Conservation (phyloP, 306 rosid genomes). For the Dalbergia cultrata region DNA sequence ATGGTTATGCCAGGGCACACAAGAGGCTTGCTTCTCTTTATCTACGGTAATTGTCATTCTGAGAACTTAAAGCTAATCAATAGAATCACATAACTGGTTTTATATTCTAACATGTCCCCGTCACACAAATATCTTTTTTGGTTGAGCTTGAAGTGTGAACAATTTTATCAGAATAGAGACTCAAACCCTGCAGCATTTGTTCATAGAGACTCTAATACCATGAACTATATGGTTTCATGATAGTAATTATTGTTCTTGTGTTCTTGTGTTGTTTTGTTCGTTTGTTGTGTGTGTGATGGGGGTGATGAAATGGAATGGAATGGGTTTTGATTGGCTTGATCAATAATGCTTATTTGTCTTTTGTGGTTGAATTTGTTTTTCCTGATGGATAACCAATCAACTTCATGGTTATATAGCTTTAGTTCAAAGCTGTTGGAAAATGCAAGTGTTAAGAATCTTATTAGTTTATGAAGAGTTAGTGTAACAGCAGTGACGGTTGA, state of each 20-base stretch:
- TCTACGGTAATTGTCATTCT: constrained; percentile 59
- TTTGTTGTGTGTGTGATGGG: neutral
- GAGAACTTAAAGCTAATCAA: no score
- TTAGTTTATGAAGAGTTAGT: no score
- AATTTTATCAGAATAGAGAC: no score
- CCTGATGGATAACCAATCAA: neutral
- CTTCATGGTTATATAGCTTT: neutral
- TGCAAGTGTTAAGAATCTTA: neutral
- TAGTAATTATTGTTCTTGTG: no score
- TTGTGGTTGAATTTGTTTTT: neutral
- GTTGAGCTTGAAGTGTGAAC: no score
- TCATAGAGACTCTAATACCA: no score
- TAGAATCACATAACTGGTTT: no score
- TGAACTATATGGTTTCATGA: no score
- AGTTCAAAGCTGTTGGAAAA: neutral
- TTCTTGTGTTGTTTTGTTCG: no score
- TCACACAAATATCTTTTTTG: no score
- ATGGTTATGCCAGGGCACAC: constrained; percentile 78
- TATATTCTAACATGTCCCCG: no score
- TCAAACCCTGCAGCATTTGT: no score
- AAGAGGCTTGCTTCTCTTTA: constrained; percentile 84
- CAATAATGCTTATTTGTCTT: neutral
- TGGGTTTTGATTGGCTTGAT: constrained; percentile 9
- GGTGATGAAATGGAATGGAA: neutral
- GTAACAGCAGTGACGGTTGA: neutral